These are phyloP conservation scores for Citrus trifoliata DNA, from an alignment of 345 rosid species.

Conservation along the genomic window DNA sequence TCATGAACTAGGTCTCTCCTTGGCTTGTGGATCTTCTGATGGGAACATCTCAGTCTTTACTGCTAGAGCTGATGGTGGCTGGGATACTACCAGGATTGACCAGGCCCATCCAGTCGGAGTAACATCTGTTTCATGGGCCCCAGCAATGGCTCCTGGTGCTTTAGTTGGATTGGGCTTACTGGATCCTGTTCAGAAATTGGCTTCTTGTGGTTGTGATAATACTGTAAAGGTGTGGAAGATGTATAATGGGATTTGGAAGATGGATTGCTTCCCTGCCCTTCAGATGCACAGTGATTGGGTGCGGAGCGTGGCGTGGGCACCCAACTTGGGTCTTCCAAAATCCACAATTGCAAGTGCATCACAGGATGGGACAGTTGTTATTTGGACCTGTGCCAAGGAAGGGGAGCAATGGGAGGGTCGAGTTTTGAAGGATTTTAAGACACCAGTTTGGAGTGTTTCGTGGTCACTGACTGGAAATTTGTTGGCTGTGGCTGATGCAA, in stretches of 20 bases:
- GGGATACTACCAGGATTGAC: slow-evolving; percentile 21
- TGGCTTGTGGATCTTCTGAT: slow-evolving; percentile 25
- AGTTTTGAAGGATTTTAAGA: slow-evolving; percentile 19
- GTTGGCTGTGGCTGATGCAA: slow-evolving; percentile 25
- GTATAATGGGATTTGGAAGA: slow-evolving; percentile 20
- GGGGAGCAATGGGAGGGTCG: slow-evolving; percentile 23
- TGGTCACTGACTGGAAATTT: slow-evolving; percentile 27
- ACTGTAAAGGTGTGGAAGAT: slow-evolving; percentile 27
- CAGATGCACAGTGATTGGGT: slow-evolving; percentile 27
- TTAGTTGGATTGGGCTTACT: slow-evolving; percentile 13
- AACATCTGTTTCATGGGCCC: slow-evolving; percentile 25
- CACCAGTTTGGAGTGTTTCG: slow-evolving; percentile 19
- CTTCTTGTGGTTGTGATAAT: slow-evolving; percentile 22
- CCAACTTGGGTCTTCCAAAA: slow-evolving; percentile 26
- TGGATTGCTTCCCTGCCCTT: slow-evolving; percentile 27
- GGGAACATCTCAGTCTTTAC: slow-evolving; percentile 21
- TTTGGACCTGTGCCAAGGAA: slow-evolving; percentile 24
- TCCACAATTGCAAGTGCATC: slow-evolving; percentile 25
- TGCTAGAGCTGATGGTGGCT: slow-evolving; percentile 15
- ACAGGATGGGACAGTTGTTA: slow-evolving; percentile 18
- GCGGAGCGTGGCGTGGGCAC: slow-evolving; percentile 26
- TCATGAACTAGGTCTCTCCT: slow-evolving; percentile 19
- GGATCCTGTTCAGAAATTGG: slow-evolving; percentile 20
- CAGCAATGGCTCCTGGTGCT: slow-evolving; percentile 20
- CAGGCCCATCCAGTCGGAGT: slow-evolving; percentile 26